Evolutionary conservation across 1,139 yeast species (phyloP).

Genomic region (Yamadazyma sp.): DNA sequence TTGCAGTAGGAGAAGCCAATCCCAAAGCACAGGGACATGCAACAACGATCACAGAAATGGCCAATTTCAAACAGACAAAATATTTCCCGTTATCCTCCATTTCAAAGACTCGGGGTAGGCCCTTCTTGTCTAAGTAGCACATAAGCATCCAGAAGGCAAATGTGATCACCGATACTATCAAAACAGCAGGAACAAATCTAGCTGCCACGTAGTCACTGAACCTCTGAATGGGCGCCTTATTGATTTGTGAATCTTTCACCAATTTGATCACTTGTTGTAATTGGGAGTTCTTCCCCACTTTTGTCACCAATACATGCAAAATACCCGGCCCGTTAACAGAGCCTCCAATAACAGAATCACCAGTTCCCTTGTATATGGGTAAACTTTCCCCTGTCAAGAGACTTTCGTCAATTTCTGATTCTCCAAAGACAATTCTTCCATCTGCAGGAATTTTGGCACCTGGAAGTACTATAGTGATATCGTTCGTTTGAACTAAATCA

Average conservation of each 20-base stretch:
- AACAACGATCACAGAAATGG: constrained; percentile 93
- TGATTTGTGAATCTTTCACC: constrained; percentile 86
- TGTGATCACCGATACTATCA: constrained; percentile 62
- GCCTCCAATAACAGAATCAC: constrained; percentile 80
- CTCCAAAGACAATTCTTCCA: constrained; percentile 75
- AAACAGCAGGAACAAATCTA: constrained; percentile 76
- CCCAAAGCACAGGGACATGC: constrained; percentile 99
- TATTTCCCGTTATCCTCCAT: constrained; percentile 55
- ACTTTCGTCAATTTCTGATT: constrained; percentile 84
- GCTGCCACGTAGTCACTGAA: constrained; percentile 86
- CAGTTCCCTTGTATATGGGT: constrained; percentile 63
- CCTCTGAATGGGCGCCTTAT: constrained; percentile 87
- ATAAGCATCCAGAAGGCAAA: constrained; percentile 64
- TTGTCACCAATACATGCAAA: constrained; percentile 64
- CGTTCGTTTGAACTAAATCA: constrained; percentile 75
- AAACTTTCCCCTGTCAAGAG: constrained; percentile 86
- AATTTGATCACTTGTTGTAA: constrained; percentile 82
- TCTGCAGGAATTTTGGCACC: constrained; percentile 93
- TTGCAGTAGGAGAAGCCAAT: constrained; percentile 96
- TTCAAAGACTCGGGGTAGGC: constrained; percentile 57
- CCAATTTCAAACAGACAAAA: constrained; percentile 71
- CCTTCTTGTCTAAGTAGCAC: constrained; percentile 32
- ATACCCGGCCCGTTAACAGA: constrained; percentile 81
- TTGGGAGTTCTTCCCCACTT: constrained; percentile 81
- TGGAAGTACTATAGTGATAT: constrained; percentile 75